Base-by-base conservation (phyloP, 495 filamentous ascomycete species). In the Penicillium nucicola region DNA sequence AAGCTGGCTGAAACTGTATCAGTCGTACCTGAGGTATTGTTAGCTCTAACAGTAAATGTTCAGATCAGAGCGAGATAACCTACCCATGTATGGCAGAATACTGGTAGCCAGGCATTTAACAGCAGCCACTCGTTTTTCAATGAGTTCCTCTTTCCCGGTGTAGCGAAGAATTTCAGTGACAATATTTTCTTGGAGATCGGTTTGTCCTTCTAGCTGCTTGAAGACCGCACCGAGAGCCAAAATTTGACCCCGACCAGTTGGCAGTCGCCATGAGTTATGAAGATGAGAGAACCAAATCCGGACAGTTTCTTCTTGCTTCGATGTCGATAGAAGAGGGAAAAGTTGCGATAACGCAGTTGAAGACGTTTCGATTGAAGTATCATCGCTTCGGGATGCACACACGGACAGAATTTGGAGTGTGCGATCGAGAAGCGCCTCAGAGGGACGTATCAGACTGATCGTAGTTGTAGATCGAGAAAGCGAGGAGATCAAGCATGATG, bases 111-210 rank as follows among this genome's bases (percentile, higher is more conserved):
- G 56, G 52, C 82, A 85, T 52, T 77, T 79, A 1, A 88, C 72
- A 35, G 86, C 81, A 9, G 77, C 67, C 5, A 84, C 80, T 28
- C 78, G 72, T 34, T 78, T 82, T 42, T 85, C 83, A 39, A 86
- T 80, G 23, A 70, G 46, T 19, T 75, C 74, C 66, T 70, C 46
- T 43, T 67, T 66, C 71, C 70, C 60, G 2, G 72, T 53, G 39
- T 65, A 73, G 1, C 51, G 67, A 19, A 77, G 37, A 14, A 77
- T 45, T 31, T 69, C 65, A 7, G 61, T 53, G 11, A 71, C 56
- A 8, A 75, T 68, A 2, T 44, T 44, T 14, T 58, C 44, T 22
- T 59, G 59, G 5, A 70, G 23, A 40, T 42, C 19, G 40, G 60
- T 55, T 12, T 46, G 51, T 5, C 50, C 19, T 37, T 55, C 55